Evolutionary conservation across 306 rosid genomes (phyloP).

Genomic region (Pyrus bretschneideri): DNA sequence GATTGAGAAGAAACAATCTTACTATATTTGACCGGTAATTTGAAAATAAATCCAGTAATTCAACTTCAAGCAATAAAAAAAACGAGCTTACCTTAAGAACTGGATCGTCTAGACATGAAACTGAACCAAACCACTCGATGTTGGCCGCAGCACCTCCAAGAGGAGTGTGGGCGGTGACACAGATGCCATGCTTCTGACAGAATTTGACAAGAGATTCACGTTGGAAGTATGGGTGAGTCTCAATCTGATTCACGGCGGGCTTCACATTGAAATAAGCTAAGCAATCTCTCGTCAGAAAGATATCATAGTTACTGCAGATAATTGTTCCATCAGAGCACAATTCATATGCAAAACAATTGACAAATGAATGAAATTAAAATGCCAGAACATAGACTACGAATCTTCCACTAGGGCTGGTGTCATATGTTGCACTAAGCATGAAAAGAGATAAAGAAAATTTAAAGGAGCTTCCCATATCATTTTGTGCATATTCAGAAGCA

Average conservation of each 20-base stretch:
- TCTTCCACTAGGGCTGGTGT: not conserved
- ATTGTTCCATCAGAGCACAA: constrained; percentile 28
- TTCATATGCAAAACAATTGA: not conserved
- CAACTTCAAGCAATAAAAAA: not conserved
- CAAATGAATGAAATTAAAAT: not conserved
- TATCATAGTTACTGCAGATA: constrained; percentile 81
- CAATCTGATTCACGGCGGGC: constrained; percentile 97
- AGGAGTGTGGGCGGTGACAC: constrained; percentile 93
- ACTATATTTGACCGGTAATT: not conserved
- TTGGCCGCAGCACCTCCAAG: constrained; percentile 86
- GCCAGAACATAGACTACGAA: not conserved
- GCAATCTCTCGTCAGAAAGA: constrained; percentile 89
- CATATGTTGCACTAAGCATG: not conserved
- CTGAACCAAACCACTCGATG: constrained; percentile 69
- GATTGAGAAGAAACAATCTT: not conserved
- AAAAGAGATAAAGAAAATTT: not conserved
- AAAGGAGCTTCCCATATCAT: no score
- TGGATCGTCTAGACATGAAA: constrained; percentile 72
- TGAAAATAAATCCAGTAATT: not conserved
- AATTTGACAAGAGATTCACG: constrained; percentile 81
- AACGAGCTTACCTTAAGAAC: constrained; percentile 52
- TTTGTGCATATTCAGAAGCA: no score
- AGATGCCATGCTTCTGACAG: constrained; percentile 74
- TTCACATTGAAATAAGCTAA: constrained; percentile 80
- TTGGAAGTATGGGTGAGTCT: constrained; percentile 89